Base-by-base conservation (phyloP, 257 asterid genomes). In the Solanum megistacrolobum region DNA sequence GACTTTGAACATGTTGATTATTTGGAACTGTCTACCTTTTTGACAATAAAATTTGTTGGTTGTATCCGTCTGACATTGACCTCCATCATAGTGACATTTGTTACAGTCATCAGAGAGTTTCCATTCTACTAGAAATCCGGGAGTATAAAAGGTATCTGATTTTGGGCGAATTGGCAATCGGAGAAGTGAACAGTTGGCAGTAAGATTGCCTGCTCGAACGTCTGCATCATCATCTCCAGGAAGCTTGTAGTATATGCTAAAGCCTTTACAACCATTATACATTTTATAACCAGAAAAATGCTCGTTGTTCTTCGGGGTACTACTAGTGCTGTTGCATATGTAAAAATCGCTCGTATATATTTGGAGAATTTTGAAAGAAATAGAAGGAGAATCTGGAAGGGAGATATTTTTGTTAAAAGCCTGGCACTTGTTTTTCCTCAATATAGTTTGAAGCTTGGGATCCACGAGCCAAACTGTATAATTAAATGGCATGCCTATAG, bases 311-410 rank as follows among this genome's bases (percentile, higher is more conserved):
- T 48, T 14, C 60, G 0, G 21, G 21, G 58, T 48, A 25, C 34
- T 60, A 60, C 29, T 25, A 27, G 73, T 1, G 3, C 9, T n/a
- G 62, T 76, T 39, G 84, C 84, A 78, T 38, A 5, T 78, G 21
- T 21, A 78, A 27, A 23, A 25, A 3, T 34, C 3, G 0, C 13
- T 3, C 0, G 0, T 5, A 8, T 0, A 9, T 23, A 65, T 10
- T 65, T 5, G 8, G 27, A 79, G 2, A 23, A n/a, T 43, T 9
- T 81, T 13, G 39, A 58, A 82, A 11, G 86, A 82, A 2, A 48
- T 25, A 9, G 39, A 82, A 82, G 29, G 86, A 25, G 86, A 38
- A 27, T 82, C 32, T 14, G 38, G 86, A 48, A 82, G 39, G n/a
- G 31, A 48, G 27, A 82, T 14, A 29, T 82, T 82, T 43, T 21